Percentiles rank a stretch among this genome's conserved stretches.
Conservation (phyloP, 2,329 filamentous ascomycete species). For the Cordyceps fumosorosea region DNA sequence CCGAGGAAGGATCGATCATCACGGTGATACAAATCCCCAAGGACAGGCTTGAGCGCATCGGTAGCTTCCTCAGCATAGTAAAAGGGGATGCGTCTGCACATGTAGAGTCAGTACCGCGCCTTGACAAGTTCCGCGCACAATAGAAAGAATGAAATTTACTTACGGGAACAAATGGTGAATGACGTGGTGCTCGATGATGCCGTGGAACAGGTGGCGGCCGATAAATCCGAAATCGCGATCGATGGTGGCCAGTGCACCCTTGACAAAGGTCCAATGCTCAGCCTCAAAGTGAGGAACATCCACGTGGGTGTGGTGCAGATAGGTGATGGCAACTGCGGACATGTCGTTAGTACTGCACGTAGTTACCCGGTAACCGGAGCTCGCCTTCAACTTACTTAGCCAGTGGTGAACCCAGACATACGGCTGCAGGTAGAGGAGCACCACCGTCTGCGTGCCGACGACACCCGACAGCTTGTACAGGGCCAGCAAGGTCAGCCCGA, state of each 20-base stretch:
- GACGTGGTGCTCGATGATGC: conserved; percentile 59
- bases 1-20: conserved; percentile 38
- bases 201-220: conserved; percentile 59
- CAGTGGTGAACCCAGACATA: conserved; percentile 68
- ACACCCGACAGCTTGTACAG: conserved; percentile 46
- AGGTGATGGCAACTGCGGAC: conserved; percentile 60
- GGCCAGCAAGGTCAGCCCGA: conserved; percentile 42
- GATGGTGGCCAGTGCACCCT: conserved; percentile 55
- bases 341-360: conserved; percentile 15
- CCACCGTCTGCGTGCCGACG: conserved; percentile 50
- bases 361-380: not conserved
- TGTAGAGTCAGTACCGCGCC: not conserved
- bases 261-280: conserved; percentile 54
- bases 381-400: conserved; percentile 44
- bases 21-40: conserved; percentile 47
- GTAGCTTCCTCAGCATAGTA: conserved; percentile 56
- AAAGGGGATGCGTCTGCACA: conserved; percentile 45
- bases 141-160: conserved; percentile 17
- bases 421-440: conserved; percentile 55
- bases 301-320: conserved; percentile 54
- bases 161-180: conserved; percentile 56
- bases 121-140: too few species aligned
- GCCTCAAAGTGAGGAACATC: conserved; percentile 52
- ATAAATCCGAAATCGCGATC: conserved; percentile 61
- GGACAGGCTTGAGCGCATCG: conserved; percentile 47